Percentiles rank a stretch among this genome's conserved stretches.
Conservation (phyloP, 2,329 filamentous ascomycete species). For the Botryotinia convoluta region DNA sequence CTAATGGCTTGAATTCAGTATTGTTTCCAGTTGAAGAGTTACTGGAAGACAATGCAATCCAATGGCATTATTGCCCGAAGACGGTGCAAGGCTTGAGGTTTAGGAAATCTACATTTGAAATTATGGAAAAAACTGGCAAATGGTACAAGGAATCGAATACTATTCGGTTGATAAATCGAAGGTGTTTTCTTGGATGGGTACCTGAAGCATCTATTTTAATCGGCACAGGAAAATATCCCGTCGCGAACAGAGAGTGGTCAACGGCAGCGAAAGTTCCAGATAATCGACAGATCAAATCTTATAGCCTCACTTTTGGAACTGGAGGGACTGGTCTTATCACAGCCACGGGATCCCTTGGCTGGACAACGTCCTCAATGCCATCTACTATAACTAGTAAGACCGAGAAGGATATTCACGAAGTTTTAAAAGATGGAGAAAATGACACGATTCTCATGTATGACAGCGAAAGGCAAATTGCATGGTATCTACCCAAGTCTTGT, state of each 20-base stretch:
- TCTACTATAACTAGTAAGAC: neutral
- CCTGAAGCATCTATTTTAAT: neutral
- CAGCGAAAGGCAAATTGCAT: neutral
- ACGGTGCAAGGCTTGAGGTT: too few relatives aligned
- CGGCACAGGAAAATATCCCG: neutral
- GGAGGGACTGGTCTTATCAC: neutral
- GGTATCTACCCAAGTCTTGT: neutral
- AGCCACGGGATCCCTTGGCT: neutral
- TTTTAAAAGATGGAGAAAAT: neutral
- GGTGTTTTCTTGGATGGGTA: constrained; percentile 5
- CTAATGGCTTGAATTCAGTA: neutral
- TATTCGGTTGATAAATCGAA: neutral
- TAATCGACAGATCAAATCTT: neutral
- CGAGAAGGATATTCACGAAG: neutral
- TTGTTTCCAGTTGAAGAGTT: neutral
- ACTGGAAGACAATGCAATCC: neutral
- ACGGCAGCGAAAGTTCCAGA: neutral
- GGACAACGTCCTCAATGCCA: neutral
- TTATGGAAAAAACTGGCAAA: neutral
- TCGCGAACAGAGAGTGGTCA: neutral
- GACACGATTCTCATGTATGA: constrained; percentile 1
- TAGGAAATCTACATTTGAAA: neutral
- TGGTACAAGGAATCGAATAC: neutral
- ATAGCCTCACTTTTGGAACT: neutral
- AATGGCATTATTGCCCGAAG: neutral